Evolutionary conservation across 2,329 filamentous ascomycete species (phyloP).

Genomic region (Arachnopeziza araneosa): DNA sequence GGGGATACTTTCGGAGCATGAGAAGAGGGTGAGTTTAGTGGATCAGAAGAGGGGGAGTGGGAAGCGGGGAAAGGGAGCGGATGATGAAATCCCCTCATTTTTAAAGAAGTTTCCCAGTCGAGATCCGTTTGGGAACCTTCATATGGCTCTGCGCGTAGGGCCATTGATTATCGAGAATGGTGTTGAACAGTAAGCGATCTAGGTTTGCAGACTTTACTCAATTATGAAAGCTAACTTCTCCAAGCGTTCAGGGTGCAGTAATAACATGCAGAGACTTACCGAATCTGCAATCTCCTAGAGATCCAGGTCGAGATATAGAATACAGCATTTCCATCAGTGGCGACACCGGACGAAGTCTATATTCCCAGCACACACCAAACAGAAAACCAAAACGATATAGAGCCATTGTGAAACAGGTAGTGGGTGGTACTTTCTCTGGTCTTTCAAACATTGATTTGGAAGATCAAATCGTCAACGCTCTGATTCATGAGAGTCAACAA

Average conservation of each 20-base stretch:
- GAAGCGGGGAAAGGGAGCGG: not conserved
- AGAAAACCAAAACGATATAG: not conserved
- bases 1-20: not conserved
- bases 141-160: constrained; percentile 37
- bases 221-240: no score
- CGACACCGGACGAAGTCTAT: not conserved
- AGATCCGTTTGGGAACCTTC: constrained; percentile 36
- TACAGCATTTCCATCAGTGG: not conserved
- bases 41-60: not conserved
- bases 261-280: not conserved
- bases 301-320: not conserved
- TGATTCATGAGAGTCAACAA: not conserved
- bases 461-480: not conserved
- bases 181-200: constrained; percentile 29
- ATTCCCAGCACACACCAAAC: not conserved
- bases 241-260: not conserved
- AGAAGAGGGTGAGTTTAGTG: not conserved
- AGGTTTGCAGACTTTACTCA: not conserved
- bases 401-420: not conserved
- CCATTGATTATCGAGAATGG: constrained; percentile 38
- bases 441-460: not conserved
- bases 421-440: not conserved
- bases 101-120: constrained; percentile 22
- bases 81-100: not conserved
- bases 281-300: not conserved